A percentile compares a stretch with the other conserved stretches of the same genome.
Conservation (phyloP, 2,329 filamentous ascomycete genomes). For the Xylogone sp. region DNA sequence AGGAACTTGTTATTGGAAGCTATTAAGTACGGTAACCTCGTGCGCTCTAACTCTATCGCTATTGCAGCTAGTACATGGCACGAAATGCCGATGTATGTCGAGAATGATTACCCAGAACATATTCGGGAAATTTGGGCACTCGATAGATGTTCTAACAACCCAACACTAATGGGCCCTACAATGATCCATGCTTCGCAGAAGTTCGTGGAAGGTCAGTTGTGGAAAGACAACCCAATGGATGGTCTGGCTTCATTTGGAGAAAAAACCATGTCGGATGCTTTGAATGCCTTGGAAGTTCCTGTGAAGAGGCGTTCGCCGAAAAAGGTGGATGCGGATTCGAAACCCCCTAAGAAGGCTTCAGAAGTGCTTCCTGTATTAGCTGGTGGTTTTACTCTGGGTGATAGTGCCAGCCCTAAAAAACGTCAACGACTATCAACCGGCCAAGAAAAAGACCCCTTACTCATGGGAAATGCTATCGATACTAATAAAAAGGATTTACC, state of each 20-base stretch:
- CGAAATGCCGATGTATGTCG: slow-evolving; percentile 72
- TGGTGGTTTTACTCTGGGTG: slow-evolving; percentile 17
- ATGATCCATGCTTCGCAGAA: slow-evolving; percentile 51
- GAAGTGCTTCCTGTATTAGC: slow-evolving; percentile 13
- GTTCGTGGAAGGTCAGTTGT: slow-evolving; percentile 37
- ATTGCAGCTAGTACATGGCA: slow-evolving; percentile 64
- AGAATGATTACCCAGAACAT: slow-evolving; percentile 57
- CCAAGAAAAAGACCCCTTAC: slow-evolving; percentile 10
- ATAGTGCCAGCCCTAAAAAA: slow-evolving; percentile 13
- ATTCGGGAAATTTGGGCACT: slow-evolving; percentile 66
- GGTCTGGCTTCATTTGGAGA: slow-evolving; percentile 17
- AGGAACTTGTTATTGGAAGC: slow-evolving; percentile 56
- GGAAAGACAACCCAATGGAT: slow-evolving; percentile 15
- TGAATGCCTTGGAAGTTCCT: neutral
- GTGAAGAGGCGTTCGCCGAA: slow-evolving; percentile 1
- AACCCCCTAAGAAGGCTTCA: slow-evolving; percentile 4
- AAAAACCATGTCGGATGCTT: slow-evolving; percentile 11
- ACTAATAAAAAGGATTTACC: neutral
- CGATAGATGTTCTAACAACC: slow-evolving; percentile 37
- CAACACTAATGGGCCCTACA: slow-evolving; percentile 51
- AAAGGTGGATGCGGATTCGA: slow-evolving; percentile 5
- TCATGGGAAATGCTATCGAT: slow-evolving; percentile 11
- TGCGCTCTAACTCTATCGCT: slow-evolving; percentile 60
- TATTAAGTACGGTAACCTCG: slow-evolving; percentile 59
- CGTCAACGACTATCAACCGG: neutral